phyloP scores from a whole-genome alignment of 768 basidiomycete genomes.

The Leccinum sublutescens region DNA sequence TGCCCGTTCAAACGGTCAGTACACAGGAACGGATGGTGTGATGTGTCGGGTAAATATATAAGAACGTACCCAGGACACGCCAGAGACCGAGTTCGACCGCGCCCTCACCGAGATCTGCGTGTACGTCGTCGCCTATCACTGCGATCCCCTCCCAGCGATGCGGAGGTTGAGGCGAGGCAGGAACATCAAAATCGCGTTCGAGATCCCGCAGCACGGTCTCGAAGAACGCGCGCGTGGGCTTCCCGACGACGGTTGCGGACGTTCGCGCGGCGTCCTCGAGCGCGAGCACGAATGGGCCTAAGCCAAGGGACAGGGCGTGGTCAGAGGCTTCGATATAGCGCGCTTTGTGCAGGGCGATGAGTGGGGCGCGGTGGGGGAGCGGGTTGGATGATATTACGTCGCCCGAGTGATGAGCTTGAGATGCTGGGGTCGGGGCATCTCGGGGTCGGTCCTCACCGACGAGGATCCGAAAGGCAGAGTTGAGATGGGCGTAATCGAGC shows the following conservation, averaged over 20 bases:
- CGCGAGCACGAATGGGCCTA: slow-evolving; percentile 66
- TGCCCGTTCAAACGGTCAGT: slow-evolving; percentile 16
- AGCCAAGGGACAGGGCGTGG: slow-evolving; percentile 58
- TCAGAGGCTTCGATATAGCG: slow-evolving; percentile 49
- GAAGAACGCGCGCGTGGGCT: slow-evolving; percentile 60
- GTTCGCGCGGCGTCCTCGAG: slow-evolving; percentile 54
- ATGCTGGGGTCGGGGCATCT: no score
- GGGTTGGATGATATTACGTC: no score
- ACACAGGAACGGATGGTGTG: background rate
- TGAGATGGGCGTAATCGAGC: slow-evolving; percentile 55
- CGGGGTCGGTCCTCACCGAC: slow-evolving; percentile 36
- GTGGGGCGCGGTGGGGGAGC: slow-evolving; percentile 2
- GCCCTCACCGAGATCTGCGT: slow-evolving; percentile 62
- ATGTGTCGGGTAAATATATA: background rate
- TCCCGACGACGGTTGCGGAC: slow-evolving; percentile 41
- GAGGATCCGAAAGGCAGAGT: slow-evolving; percentile 66
- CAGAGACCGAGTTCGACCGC: slow-evolving; percentile 58
- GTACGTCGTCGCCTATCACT: slow-evolving; percentile 67
- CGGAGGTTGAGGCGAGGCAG: no score
- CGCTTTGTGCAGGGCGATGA: slow-evolving; percentile 18
- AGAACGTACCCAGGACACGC: slow-evolving; percentile 56
- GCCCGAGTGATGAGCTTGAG: no score
- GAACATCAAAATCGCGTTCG: slow-evolving; percentile 12
- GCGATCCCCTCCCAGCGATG: slow-evolving; percentile 30
- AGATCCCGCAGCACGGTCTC: slow-evolving; percentile 52